Evolutionary conservation across 495 filamentous ascomycete species (phyloP).

Genomic region (Xylaria telfairii): DNA sequence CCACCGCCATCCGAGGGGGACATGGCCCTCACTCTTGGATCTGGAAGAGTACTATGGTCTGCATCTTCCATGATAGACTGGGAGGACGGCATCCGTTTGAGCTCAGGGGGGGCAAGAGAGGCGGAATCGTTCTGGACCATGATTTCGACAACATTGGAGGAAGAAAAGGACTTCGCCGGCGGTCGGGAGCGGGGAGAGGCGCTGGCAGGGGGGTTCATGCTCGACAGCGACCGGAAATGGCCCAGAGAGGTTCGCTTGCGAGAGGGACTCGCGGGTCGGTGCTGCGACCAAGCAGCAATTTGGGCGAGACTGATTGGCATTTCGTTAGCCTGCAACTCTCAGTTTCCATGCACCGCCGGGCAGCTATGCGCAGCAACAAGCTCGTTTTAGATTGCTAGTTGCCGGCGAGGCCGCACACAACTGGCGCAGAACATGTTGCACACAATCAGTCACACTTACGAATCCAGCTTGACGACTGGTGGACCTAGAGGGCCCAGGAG

Average conservation of each 20-base stretch:
- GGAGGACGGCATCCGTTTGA: constrained; percentile 38
- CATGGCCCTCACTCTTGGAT: constrained; percentile 52
- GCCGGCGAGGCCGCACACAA: neutral
- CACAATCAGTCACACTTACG: constrained; percentile 33
- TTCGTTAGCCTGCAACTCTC: constrained; percentile 39
- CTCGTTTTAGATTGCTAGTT: constrained; percentile 10
- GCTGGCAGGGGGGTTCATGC: constrained; percentile 44
- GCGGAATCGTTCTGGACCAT: constrained; percentile 28
- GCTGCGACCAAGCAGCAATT: constrained; percentile 58
- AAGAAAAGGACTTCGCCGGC: constrained; percentile 38
- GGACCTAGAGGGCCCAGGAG: constrained; percentile 37
- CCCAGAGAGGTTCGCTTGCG: constrained; percentile 44
- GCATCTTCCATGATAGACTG: constrained; percentile 48
- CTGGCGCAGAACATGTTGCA: constrained; percentile 20
- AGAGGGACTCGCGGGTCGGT: constrained; percentile 45
- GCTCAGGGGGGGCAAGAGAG: constrained; percentile 39
- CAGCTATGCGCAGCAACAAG: constrained; percentile 10
- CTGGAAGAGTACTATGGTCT: constrained; percentile 56
- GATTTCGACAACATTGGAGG: constrained; percentile 38
- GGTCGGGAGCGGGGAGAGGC: constrained; percentile 40
- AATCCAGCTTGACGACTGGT: constrained; percentile 45
- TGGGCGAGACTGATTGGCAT: constrained; percentile 53
- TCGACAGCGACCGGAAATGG: constrained; percentile 58
- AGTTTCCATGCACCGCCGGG: neutral
- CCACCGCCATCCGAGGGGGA: constrained; percentile 40